Evolutionary conservation across 31 red algal species (phyloP).

Genomic region (Odonthalia washingtoniensis): DNA sequence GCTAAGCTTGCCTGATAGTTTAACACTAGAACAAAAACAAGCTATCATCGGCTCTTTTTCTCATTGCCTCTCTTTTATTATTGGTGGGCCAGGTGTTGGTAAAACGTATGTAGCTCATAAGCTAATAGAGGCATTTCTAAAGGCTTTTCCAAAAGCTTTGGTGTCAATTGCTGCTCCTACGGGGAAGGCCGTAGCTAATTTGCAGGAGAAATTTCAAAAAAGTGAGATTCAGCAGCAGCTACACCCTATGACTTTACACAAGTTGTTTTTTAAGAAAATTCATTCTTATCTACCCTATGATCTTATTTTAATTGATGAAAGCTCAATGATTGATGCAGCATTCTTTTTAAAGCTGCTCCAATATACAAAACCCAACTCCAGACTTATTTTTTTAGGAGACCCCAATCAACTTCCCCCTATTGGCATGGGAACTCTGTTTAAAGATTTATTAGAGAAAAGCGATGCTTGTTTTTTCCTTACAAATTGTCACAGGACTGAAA

Average conservation of each 20-base stretch:
- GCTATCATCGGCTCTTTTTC: neutral
- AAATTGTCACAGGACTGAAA: constrained; percentile 8
- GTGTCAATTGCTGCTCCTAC: constrained; percentile 1
- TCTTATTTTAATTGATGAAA: constrained; percentile 15
- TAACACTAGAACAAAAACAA: too few relatives aligned
- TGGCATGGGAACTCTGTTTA: neutral
- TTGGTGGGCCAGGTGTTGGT: constrained; percentile 5
- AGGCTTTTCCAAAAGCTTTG: neutral
- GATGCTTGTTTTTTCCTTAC: neutral
- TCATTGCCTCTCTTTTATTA: constrained; percentile 8
- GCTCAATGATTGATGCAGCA: constrained; percentile 8
- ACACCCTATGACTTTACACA: too few relatives aligned
- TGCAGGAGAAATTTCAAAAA: too few relatives aligned
- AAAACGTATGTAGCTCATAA: constrained; percentile 1
- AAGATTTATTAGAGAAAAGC: constrained; percentile 7
- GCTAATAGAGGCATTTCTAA: neutral
- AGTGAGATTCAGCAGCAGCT: too few relatives aligned
- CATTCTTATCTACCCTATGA: constrained; percentile 2
- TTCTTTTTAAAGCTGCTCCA: neutral
- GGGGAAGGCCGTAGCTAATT: constrained; percentile 1
- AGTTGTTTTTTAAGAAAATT: too few relatives aligned
- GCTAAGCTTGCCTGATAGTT: too few relatives aligned
- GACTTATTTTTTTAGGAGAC: constrained; percentile 1
- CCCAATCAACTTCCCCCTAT: neutral
- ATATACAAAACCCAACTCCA: neutral